These are phyloP conservation scores for Saururus chinensis DNA, from an alignment of 164 flowering plant genomes.

Conservation along the genomic window DNA sequence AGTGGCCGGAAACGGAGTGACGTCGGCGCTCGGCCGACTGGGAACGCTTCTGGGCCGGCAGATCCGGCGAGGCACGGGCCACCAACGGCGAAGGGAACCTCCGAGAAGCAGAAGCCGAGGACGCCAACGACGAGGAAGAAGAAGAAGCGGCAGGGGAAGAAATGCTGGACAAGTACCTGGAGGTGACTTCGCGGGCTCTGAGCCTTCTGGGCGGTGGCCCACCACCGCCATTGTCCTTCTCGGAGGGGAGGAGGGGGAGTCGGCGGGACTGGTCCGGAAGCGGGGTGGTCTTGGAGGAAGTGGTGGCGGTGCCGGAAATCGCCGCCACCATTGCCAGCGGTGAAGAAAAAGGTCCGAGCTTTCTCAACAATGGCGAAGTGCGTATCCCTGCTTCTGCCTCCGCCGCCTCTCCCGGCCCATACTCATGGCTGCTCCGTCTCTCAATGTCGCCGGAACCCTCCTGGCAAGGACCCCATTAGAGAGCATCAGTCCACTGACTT, in stretches of 20 bases:
- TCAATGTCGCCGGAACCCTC: not conserved
- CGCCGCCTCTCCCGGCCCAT: not conserved
- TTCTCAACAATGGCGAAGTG: not conserved
- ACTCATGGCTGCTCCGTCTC: not conserved
- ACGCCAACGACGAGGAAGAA: constrained; percentile 16
- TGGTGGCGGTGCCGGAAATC: constrained; percentile 22
- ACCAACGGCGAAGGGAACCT: constrained; percentile 58
- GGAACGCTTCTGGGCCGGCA: constrained; percentile 34
- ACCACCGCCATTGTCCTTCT: constrained; percentile 32
- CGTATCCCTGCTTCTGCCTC: not conserved
- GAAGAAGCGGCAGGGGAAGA: constrained; percentile 29
- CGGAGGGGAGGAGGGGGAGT: constrained; percentile 45
- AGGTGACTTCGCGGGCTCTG: constrained; percentile 54
- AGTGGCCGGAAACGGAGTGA: constrained; percentile 9
- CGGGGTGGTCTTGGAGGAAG: constrained; percentile 4
- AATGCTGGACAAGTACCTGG: constrained; percentile 69
- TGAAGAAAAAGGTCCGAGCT: not conserved
- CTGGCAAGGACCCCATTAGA: not conserved
- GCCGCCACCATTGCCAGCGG: constrained; percentile 57
- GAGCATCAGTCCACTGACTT: not conserved
- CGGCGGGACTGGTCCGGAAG: constrained; percentile 15
- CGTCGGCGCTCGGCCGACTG: constrained; percentile 74
- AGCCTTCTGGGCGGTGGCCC: constrained; percentile 23
- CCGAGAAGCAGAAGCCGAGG: constrained; percentile 19
- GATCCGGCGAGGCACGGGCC: constrained; percentile 15